These are phyloP conservation scores for Vachellia collinsii DNA, from an alignment of 306 rosid genomes.

Conservation along the genomic window DNA sequence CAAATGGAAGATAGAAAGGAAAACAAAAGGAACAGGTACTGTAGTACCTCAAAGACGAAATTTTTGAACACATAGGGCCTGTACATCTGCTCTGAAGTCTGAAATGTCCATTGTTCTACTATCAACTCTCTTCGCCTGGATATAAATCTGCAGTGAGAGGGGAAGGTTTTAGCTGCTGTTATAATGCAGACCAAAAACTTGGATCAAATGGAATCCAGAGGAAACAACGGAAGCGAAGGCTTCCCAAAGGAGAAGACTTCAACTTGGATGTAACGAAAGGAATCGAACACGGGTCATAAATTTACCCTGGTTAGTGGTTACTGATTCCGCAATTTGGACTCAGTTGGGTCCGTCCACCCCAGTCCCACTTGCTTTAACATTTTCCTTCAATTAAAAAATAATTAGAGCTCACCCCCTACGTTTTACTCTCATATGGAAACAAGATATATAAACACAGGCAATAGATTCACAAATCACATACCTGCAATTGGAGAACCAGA, in stretches of 20 bases:
- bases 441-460: not conserved
- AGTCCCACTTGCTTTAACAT: not conserved
- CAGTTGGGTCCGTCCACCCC: not conserved
- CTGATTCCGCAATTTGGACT: not conserved
- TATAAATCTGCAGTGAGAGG: not conserved
- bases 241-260: not conserved
- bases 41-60: constrained; percentile 30
- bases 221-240: not conserved
- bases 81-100: not conserved
- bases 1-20: not conserved
- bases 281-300: not conserved
- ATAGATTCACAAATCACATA: not conserved
- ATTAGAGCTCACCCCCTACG: not conserved
- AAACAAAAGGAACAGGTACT: not conserved
- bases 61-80: not conserved
- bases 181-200: not conserved
- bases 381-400: not conserved
- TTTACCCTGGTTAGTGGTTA: not conserved
- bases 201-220: not conserved
- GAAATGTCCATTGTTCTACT: not conserved
- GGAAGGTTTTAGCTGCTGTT: not conserved
- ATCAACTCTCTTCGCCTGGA: constrained; percentile 23
- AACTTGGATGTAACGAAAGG: not conserved
- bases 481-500: not conserved
- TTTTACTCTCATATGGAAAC: not conserved